Base-by-base conservation (phyloP, 2,329 filamentous ascomycete genomes). In the Escovopsis sp. region DNA sequence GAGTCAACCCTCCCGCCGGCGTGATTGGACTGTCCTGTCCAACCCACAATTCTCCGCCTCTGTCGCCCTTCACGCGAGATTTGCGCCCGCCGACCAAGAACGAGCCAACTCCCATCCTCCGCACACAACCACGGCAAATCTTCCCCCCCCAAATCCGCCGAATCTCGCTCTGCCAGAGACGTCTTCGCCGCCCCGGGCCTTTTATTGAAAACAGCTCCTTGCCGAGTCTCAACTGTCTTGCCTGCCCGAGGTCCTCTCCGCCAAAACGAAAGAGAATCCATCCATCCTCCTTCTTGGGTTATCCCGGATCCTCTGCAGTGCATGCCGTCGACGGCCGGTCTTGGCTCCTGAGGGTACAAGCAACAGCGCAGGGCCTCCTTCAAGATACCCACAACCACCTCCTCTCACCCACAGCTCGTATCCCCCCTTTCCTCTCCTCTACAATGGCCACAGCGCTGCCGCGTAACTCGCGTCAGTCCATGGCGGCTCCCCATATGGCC, bases 401-500 rank as follows among this genome's bases (percentile, higher is more conserved):
- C 40, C 40, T 44, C 41, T 41, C 42, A 44, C 43, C 41, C 18
- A 40, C 30, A 30, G 30, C 41, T 30, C 28, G 23, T 36, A 32
- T 36, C 23, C 41, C 38, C 33, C 11, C 26, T 28, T 28, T 40
- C 28, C 18, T 28, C 28, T 6, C 15, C 15, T 30, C 28, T 10
- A 41, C 40, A 41, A 58, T 60, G 59, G 51, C 58, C 45, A 78
- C 79, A 42, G 67, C 80, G 36, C 67, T 85, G 40, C 81, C 82
- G 42, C 73, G 77, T 58, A 72, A 77, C 26, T 72, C 80, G 15
- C 73, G 80, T 59, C 73, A 78, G 26, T 78, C 81, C 8, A 68
- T 79, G 52, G 81, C 78, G 45, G 82, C 85, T 39, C 82, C 85
- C 12, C 77, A 75, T 28, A 73, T 77, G 48, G 75, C 81, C 26